Evolutionary conservation across 495 filamentous ascomycete genomes (phyloP).

Genomic region (Neurospora cerealis): DNA sequence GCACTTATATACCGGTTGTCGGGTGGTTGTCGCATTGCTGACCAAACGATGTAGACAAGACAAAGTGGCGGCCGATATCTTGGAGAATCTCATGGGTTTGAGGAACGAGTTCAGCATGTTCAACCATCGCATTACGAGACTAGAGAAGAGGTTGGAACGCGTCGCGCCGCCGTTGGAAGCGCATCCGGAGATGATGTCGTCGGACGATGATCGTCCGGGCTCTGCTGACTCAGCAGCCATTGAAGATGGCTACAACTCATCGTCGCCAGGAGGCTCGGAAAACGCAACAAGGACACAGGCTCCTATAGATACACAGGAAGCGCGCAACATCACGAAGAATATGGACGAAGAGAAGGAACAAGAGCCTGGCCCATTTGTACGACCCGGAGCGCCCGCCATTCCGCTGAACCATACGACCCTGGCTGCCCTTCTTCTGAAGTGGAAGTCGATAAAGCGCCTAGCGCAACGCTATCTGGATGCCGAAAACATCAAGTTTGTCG

Average conservation of each 20-base stretch:
- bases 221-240: slow-evolving; percentile 13
- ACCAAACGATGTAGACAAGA: slow-evolving; percentile 34
- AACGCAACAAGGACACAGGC: not conserved
- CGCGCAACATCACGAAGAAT: slow-evolving; percentile 20
- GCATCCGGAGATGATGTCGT: slow-evolving; percentile 1
- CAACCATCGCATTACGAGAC: slow-evolving; percentile 15
- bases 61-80: slow-evolving; percentile 40
- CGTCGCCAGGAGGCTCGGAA: slow-evolving; percentile 13
- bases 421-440: slow-evolving; percentile 66
- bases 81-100: slow-evolving; percentile 29
- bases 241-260: slow-evolving; percentile 11
- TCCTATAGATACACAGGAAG: slow-evolving; percentile 17
- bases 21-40: slow-evolving; percentile 2
- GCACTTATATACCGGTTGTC: slow-evolving; percentile 11
- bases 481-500: slow-evolving; percentile 51
- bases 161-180: slow-evolving; percentile 6
- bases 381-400: slow-evolving; percentile 51
- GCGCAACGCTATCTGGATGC: slow-evolving; percentile 34
- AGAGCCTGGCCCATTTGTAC: slow-evolving; percentile 34
- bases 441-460: slow-evolving; percentile 53
- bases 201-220: slow-evolving; percentile 15
- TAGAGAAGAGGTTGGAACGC: slow-evolving; percentile 15
- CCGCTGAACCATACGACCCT: slow-evolving; percentile 72
- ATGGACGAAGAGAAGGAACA: slow-evolving; percentile 36
- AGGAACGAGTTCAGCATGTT: slow-evolving; percentile 22